Conservation (phyloP, 2,329 filamentous ascomycete species). For the Clarireedia sp. region DNA sequence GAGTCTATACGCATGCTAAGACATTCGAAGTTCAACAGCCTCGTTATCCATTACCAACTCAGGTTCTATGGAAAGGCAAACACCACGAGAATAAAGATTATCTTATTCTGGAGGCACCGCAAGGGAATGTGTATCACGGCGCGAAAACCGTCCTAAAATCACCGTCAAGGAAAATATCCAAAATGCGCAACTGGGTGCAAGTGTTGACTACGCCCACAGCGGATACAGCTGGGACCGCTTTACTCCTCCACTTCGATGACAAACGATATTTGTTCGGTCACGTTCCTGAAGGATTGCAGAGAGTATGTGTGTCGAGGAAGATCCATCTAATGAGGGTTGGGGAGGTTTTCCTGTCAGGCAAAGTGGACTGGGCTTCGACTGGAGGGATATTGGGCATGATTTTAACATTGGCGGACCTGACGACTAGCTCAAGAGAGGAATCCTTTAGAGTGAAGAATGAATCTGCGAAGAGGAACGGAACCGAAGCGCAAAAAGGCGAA, state of each 20-base stretch:
- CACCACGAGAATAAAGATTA: no score
- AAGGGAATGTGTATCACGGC: constrained; percentile 1
- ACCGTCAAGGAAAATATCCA: constrained; percentile 5
- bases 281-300: constrained; percentile 75
- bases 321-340: constrained; percentile 56
- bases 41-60: not conserved
- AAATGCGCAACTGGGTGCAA: constrained; percentile 69
- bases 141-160: not conserved
- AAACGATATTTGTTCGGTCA: constrained; percentile 82
- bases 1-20: no score
- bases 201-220: constrained; percentile 75
- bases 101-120: not conserved
- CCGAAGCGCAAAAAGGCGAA: constrained; percentile 23
- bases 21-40: not conserved
- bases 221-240: constrained; percentile 73
- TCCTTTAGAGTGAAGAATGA: constrained; percentile 17
- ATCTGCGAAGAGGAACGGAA: constrained; percentile 11
- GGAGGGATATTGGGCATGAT: constrained; percentile 83
- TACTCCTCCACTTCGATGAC: constrained; percentile 73
- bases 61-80: not conserved
- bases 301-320: constrained; percentile 55
- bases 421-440: constrained; percentile 39
- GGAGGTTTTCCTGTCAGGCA: constrained; percentile 77
- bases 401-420: constrained; percentile 69
- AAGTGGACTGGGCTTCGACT: constrained; percentile 63